Percentiles rank a stretch among this genome's conserved stretches.
phyloP scores from a whole-genome alignment of 73 alveolate species.

The Paramecium biaurelia region DNA sequence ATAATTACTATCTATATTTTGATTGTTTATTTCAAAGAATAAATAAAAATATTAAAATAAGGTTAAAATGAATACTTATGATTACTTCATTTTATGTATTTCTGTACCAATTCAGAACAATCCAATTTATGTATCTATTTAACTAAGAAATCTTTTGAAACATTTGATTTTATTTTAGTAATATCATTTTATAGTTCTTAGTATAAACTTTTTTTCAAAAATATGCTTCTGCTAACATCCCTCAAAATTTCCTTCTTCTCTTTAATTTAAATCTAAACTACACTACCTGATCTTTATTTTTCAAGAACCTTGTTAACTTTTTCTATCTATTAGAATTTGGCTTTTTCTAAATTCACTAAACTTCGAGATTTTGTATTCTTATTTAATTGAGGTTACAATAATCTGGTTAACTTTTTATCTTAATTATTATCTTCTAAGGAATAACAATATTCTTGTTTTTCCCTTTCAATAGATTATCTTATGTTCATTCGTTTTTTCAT shows the following conservation, averaged over 20 bases:
- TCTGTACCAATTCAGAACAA: background rate
- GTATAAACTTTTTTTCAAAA: background rate
- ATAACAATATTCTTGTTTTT: background rate
- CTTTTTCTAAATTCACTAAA: background rate
- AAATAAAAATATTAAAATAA: background rate
- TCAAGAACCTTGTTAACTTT: background rate
- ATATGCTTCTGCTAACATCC: background rate
- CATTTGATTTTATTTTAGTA: background rate
- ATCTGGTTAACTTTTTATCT: background rate
- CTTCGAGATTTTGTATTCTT: conserved; percentile 7
- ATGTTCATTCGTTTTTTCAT: background rate
- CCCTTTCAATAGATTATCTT: background rate
- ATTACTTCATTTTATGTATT: background rate
- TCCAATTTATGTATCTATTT: background rate
- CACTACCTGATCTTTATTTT: background rate
- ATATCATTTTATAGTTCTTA: background rate
- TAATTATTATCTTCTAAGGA: background rate
- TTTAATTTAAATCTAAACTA: background rate
- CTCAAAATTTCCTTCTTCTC: background rate
- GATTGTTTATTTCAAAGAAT: too few species aligned
- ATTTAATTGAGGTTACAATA: background rate
- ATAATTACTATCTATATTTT: too few species aligned
- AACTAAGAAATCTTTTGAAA: background rate
- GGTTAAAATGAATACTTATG: background rate
- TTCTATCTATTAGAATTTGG: background rate